Evolutionary conservation across 2,329 filamentous ascomycete genomes (phyloP).

Genomic region (Alternaria alternata): DNA sequence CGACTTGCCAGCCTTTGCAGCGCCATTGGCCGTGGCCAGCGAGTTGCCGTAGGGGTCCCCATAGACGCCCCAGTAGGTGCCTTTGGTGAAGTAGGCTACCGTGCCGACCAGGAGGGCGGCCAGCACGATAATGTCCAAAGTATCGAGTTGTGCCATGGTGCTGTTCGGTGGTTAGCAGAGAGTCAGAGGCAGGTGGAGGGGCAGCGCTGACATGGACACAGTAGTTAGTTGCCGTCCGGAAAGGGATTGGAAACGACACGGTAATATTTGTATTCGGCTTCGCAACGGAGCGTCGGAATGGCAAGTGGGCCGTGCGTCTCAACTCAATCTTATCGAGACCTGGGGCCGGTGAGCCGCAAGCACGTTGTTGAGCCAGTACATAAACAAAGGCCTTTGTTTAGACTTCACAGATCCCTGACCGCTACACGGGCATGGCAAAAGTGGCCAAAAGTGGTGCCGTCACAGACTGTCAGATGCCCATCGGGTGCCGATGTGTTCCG

Average conservation of each 20-base stretch:
- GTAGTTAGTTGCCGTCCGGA: slow-evolving; percentile 32
- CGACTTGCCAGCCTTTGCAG: slow-evolving; percentile 80
- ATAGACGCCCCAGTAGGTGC: slow-evolving; percentile 86
- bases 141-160: slow-evolving; percentile 94
- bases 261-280: slow-evolving; percentile 36
- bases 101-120: slow-evolving; percentile 84
- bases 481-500: slow-evolving; percentile 17
- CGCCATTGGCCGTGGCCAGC: slow-evolving; percentile 70
- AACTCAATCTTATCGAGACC: slow-evolving; percentile 1
- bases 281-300: slow-evolving; percentile 10
- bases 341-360: neutral
- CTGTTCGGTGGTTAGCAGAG: slow-evolving; percentile 25
- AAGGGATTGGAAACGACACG: slow-evolving; percentile 34
- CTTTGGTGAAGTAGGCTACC: slow-evolving; percentile 96
- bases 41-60: slow-evolving; percentile 88
- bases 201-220: slow-evolving; percentile 30
- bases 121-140: slow-evolving; percentile 92
- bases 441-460: slow-evolving; percentile 37
- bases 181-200: slow-evolving; percentile 19
- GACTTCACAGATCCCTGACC: slow-evolving; percentile 1
- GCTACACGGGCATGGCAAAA: neutral
- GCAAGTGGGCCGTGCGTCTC: slow-evolving; percentile 9
- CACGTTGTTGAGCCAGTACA: neutral
- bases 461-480: slow-evolving; percentile 22
- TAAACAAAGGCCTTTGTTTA: neutral